These are phyloP conservation scores for Alnus glutinosa DNA, from an alignment of 306 rosid genomes.

Conservation along the genomic window DNA sequence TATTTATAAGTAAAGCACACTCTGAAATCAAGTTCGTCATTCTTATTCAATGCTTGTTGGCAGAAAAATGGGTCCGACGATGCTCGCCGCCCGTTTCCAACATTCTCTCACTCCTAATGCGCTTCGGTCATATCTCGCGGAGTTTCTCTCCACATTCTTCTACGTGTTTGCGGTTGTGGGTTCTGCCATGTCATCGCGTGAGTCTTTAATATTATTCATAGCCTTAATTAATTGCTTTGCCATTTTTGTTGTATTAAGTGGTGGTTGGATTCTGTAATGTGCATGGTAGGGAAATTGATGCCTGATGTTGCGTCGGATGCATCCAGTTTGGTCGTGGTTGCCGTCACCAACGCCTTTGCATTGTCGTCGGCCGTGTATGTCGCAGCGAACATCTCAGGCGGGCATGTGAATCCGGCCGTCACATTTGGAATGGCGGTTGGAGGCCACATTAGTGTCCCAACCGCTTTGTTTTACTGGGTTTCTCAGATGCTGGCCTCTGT, in stretches of 20 bases:
- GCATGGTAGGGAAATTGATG: constrained; percentile 61
- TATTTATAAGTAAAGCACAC: not conserved
- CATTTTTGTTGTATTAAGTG: too few species aligned
- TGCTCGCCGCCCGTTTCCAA: constrained; percentile 46
- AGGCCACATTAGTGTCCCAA: constrained; percentile 72
- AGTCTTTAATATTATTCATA: constrained; percentile 15
- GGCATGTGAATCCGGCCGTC: constrained; percentile 87
- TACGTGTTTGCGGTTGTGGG: constrained; percentile 65
- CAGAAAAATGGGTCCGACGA: constrained; percentile 51
- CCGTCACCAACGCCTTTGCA: constrained; percentile 58
- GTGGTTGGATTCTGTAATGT: not conserved
- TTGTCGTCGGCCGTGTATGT: constrained; percentile 53
- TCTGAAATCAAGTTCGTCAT: not conserved
- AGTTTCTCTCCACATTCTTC: constrained; percentile 89
- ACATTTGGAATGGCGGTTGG: constrained; percentile 81
- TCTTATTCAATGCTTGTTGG: not conserved
- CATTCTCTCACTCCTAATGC: constrained; percentile 60
- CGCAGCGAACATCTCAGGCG: constrained; percentile 67
- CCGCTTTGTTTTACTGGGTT: constrained; percentile 78
- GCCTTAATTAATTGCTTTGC: too few species aligned
- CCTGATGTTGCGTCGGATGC: constrained; percentile 58
- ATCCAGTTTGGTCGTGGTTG: constrained; percentile 53
- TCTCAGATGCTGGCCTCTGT: constrained; percentile 78
- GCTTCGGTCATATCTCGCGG: constrained; percentile 73
- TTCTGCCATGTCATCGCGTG: constrained; percentile 75